Base-by-base conservation (phyloP, 176 grass and related monocot species). In the Oryza australiensis region DNA sequence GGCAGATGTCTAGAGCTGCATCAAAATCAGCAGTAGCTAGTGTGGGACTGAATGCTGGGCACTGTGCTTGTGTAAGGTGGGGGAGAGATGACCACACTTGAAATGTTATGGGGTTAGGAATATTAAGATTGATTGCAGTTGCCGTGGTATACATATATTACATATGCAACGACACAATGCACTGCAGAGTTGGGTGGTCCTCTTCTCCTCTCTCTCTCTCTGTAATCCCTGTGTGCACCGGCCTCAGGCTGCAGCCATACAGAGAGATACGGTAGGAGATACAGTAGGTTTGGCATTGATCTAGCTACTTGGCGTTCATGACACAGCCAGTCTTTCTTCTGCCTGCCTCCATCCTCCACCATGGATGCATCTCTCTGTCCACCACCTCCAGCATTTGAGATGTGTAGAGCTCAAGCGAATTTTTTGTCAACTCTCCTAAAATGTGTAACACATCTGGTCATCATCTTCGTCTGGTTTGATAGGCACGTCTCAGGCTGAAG, bases 41-140 rank as follows among this genome's bases (percentile, higher is more conserved):
- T 32, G 38, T n/a, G 37, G 37, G 68, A 5, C 70, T 23, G 30
- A 33, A 26, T 75, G 77, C 49, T 40, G 66, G 34, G 9, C 34
- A 35, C 65, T 77, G 77, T 79, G 78, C 34, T 57, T 41, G 78
- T 59, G 51, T 53, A 22, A 65, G 53, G 35, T 37, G 60, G 34
- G 12, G 28, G 9, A 18, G 83, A 82, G 72, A 68, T 53, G 86
- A 65, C 79, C 70, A 59, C 85, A 82, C 88, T 91, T 68, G 83
- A 90, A 93, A 96, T 95, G 87, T 93, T 91, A 89, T 86, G 80
- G 83, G 90, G n/a, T n/a, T 75, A 84, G 71, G 83, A 80, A 66
- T 27, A 86, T 89, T 74, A 76, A 85, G 89, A 87, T 75, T 62
- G 70, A 32, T 68, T 20, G 59, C 34, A 74, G 67, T 53, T 62